Evolutionary conservation across 148 eudicot genomes (phyloP).

Genomic region (Silene latifolia): DNA sequence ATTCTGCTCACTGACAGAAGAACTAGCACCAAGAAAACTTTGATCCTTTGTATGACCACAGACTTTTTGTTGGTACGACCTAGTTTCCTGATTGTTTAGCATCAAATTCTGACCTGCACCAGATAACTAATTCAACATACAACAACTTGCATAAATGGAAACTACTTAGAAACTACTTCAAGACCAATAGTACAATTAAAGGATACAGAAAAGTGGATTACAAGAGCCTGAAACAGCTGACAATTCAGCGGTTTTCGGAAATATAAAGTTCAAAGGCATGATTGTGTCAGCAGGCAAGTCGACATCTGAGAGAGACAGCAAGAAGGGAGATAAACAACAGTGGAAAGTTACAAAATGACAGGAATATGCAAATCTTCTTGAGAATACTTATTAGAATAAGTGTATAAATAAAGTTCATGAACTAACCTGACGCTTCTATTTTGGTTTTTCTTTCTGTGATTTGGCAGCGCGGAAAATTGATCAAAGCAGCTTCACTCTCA

Average conservation of each 20-base stretch:
- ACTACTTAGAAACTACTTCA: not conserved
- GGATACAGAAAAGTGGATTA: not conserved
- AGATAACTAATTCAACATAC: not conserved
- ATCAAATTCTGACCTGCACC: not conserved
- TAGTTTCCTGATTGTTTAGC: not conserved
- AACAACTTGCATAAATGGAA: not conserved
- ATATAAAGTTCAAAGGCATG: not conserved
- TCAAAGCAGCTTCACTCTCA: constrained; percentile 13
- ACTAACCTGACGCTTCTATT: constrained; percentile 27
- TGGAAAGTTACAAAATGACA: not conserved
- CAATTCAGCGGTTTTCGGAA: not conserved
- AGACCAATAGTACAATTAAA: not conserved
- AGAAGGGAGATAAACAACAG: not conserved
- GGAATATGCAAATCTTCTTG: not conserved
- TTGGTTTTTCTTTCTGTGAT: constrained; percentile 1
- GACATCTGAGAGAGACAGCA: not conserved
- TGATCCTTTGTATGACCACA: not conserved
- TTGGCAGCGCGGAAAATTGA: not conserved
- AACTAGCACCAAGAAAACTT: not conserved
- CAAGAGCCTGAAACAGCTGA: constrained; percentile 15
- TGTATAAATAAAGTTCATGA: constrained; percentile 12
- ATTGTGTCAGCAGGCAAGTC: not conserved
- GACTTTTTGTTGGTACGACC: not conserved
- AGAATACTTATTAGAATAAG: not conserved
- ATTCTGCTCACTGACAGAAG: not conserved